Base-by-base conservation (phyloP, 2,329 filamentous ascomycete species). In the Fusarium tjaetaba region DNA sequence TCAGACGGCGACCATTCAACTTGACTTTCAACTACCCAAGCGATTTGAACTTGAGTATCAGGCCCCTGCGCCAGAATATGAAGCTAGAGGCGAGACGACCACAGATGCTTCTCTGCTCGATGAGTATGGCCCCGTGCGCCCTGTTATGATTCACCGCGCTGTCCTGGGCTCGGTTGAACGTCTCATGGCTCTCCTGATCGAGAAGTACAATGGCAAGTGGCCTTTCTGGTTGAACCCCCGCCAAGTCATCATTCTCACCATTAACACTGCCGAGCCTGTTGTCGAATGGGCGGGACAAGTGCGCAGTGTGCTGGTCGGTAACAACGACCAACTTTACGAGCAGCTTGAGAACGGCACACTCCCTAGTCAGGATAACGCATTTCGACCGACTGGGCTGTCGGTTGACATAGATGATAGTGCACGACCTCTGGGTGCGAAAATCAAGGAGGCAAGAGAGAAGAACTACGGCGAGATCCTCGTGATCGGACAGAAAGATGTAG, bases 161-260 rank as follows among this genome's bases (percentile, higher is more conserved):
- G 92, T 97, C 41, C 87, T 97, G 58, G 94, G 94, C 22, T 96
- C 93, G 0, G 88, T 97, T 10, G 94, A 97, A 82, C 89, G 95
- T 51, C 90, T 97, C 70, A 92, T 97, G 88, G 94, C 94, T 7
- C 86, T 97, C 20, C 83, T 97, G 45, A 95, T 96, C 62, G 95
- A 97, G 82, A 92, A 94, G 74, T 94, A 95, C 76, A 87, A 92
- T 64, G 93, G 93, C 22, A 88, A 88, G 65, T 97, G 94, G 90
- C 94, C 94, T 7, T 96, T 97, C 80, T 97, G 94, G 95, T 86
- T 97, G 15, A 95, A 93, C 62, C 94, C 94, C 2, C 89, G 91
- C 11, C 95, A 96, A 79, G 91, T 90, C 46, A 89, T 92, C 51
- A 88, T 97, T 63, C 82, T 96, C 38, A 93, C 93, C 0, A 87